phyloP scores from a whole-genome alignment of 176 grass and related monocot species.

The Canna indica region DNA sequence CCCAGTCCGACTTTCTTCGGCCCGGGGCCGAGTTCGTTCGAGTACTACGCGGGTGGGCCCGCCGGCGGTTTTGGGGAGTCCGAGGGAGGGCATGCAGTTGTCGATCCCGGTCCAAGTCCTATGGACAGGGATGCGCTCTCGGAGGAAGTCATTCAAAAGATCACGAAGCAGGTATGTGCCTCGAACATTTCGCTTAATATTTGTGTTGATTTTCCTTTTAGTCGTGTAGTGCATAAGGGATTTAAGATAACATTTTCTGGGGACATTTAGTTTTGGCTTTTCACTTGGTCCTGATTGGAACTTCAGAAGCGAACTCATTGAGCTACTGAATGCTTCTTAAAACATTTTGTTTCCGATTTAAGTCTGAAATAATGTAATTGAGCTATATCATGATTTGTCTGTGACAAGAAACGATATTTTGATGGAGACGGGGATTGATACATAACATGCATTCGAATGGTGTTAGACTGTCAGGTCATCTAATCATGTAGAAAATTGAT shows the following conservation, averaged over 20 bases:
- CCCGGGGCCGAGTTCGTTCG: constrained; percentile 5
- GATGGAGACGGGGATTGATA: background rate
- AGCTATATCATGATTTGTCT: background rate
- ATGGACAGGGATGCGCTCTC: constrained; percentile 6
- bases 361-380: background rate
- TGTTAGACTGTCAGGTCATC: background rate
- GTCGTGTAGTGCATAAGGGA: background rate
- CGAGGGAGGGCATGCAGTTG: background rate
- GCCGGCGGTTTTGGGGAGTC: background rate
- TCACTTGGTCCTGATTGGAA: background rate
- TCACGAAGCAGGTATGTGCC: constrained; percentile 15
- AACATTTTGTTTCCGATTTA: background rate
- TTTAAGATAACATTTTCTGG: background rate
- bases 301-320: background rate
- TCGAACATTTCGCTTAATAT: background rate
- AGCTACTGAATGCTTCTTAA: background rate
- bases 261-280: background rate
- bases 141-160: constrained; percentile 13
- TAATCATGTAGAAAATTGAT: background rate
- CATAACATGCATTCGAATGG: background rate
- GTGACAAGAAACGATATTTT: background rate
- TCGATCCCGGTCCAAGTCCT: background rate
- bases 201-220: background rate
- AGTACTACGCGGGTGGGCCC: background rate
- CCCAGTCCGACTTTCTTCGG: background rate